Evolutionary conservation across 2,329 filamentous ascomycete genomes (phyloP), one percentile per base, ranked within the genome.

Genomic region (Talaromyces funiculosus): DNA sequence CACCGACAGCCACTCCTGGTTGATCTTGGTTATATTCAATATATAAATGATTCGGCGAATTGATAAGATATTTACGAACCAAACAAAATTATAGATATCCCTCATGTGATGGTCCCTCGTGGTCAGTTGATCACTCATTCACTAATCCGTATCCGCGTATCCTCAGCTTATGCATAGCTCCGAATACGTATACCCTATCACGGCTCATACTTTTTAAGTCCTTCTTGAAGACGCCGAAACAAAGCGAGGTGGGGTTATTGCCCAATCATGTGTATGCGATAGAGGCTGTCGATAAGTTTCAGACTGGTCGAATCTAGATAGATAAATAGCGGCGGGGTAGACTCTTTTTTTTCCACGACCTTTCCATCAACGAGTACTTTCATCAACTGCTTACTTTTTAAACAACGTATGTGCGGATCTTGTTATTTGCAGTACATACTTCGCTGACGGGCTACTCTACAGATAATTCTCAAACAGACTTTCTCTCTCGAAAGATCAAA

Each of bases 1-100:
- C 86, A 1, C 85, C 86, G 1, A 80, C 78, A 38, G 79, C 79
- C 35, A 72, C 76, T 3, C 70, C 72, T 33, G 57, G 33, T 16
- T 54, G 33, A 54, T 26, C 4, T 20, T 22, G 22, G 14, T 45
- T 45, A 20, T 35, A 51, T 51, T 33, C 22, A 18, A 20, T 33
- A 31, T 18, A 6, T 9, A 14, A 35, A 51, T 31, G 29, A 33
- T 49, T 18, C 16, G 31, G 24, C n/a, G 14, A 22, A 35, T 4
- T 33, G 47, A 51, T 35, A 33, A 51, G 26, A 51, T 33, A 4
- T 20, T 20, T 35, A 18, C 18, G 2, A 40, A 29, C 51, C 51
- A 54, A 38, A 38, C 51, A 33, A 6, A 33, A 20, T 22, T 8
- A 33, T 51, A 35, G 18, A 51, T n/a, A 18, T 10, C 22, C 33